A percentile compares a stretch with the other conserved stretches of the same genome.
Conservation (phyloP, 192 early-diverging fungal species). For the Linnemannia hyalina region DNA sequence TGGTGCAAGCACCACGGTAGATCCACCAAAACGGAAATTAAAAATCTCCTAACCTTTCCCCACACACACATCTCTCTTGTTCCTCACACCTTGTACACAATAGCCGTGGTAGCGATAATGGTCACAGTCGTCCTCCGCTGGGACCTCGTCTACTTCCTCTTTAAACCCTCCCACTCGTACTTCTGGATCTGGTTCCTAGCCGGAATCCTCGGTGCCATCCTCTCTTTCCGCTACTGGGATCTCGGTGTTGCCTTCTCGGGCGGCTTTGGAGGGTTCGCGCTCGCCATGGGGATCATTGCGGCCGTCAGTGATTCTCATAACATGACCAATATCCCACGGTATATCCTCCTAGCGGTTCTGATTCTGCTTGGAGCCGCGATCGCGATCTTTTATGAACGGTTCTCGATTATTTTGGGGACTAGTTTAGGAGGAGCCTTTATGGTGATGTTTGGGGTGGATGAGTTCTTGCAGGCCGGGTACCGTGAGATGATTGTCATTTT, state of each 20-base stretch:
- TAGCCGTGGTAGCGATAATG: constrained; percentile 31
- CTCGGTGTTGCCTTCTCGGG: constrained; percentile 37
- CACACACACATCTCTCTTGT: too few species aligned
- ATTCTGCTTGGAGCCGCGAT: constrained; percentile 49
- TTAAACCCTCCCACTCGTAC: constrained; percentile 23
- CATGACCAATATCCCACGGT: not conserved
- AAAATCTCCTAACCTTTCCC: not conserved
- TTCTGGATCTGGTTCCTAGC: constrained; percentile 50
- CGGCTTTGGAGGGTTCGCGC: constrained; percentile 42
- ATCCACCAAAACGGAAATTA: not conserved
- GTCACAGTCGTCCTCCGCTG: constrained; percentile 21
- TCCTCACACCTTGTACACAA: not conserved
- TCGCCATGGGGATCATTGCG: constrained; percentile 45
- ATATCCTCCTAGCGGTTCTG: constrained; percentile 25
- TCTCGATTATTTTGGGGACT: constrained; percentile 59
- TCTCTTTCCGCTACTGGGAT: constrained; percentile 47
- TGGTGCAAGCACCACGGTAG: not conserved
- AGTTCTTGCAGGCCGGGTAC: constrained; percentile 63
- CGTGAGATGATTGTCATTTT: constrained; percentile 48
- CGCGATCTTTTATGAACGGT: constrained; percentile 53
- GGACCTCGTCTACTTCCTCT: constrained; percentile 23
- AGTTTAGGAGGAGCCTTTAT: constrained; percentile 64
- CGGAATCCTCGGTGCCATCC: constrained; percentile 11
- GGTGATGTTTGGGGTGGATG: constrained; percentile 64
- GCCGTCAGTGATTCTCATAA: constrained; percentile 3